Evolutionary conservation across 176 grass and related monocot species (phyloP).

Genomic region (Poa pratensis): DNA sequence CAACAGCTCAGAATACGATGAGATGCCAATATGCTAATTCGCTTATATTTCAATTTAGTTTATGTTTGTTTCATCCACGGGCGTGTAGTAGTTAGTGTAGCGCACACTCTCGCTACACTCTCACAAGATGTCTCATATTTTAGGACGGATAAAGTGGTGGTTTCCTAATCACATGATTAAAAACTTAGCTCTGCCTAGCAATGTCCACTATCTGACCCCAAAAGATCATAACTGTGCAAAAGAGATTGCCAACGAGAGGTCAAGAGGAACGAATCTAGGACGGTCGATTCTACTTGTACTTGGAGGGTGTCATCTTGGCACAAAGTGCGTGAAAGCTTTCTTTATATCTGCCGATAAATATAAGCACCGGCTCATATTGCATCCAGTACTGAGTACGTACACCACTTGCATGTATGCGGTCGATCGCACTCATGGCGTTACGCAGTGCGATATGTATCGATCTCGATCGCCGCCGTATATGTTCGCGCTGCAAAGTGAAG

Average conservation of each 20-base stretch:
- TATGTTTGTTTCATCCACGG: too few relatives aligned
- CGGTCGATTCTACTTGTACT: not conserved
- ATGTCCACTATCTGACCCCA: not conserved
- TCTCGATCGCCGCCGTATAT: not conserved
- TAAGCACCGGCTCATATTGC: not conserved
- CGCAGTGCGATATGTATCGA: not conserved
- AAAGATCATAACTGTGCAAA: not conserved
- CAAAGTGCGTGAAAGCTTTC: not conserved
- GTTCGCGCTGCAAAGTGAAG: not conserved
- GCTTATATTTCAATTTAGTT: too few relatives aligned
- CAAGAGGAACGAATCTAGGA: not conserved
- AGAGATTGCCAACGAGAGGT: not conserved
- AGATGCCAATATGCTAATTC: too few relatives aligned
- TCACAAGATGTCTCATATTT: too few relatives aligned
- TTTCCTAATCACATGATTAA: not conserved
- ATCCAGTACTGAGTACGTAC: not conserved
- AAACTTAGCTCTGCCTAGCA: not conserved
- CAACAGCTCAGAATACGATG: too few relatives aligned
- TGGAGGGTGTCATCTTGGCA: not conserved
- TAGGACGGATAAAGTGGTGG: too few relatives aligned
- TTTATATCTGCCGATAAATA: not conserved
- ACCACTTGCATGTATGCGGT: too few relatives aligned
- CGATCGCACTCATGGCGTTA: not conserved
- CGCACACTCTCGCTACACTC: too few relatives aligned
- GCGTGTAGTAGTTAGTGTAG: too few relatives aligned